phyloP scores from a whole-genome alignment of 768 basidiomycete species.

The Dictyophora rubrovolvata region DNA sequence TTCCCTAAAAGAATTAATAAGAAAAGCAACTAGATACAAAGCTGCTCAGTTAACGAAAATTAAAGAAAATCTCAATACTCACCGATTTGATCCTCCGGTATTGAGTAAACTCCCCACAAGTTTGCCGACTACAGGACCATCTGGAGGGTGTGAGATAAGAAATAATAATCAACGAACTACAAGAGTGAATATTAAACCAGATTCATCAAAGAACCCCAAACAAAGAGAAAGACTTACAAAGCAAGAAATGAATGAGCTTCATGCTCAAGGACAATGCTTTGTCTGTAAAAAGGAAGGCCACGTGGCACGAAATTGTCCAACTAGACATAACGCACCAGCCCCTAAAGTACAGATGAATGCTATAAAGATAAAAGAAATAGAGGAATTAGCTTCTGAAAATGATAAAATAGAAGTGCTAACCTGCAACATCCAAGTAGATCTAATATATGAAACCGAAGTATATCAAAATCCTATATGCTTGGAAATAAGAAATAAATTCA shows the following conservation, averaged over 20 bases:
- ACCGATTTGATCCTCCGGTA: not conserved
- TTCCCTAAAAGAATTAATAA: not conserved
- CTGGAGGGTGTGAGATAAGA: not conserved
- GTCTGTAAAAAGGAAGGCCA: not conserved
- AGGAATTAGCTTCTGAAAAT: not conserved
- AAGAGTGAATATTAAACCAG: not conserved
- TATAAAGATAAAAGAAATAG: not conserved
- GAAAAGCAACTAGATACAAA: not conserved
- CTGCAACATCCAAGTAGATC: not conserved
- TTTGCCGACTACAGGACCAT: not conserved
- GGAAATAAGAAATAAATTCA: not conserved
- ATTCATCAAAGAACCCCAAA: not conserved
- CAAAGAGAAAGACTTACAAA: not conserved
- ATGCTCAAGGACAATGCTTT: not conserved
- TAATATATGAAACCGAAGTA: not conserved
- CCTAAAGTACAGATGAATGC: not conserved
- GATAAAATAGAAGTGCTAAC: not conserved
- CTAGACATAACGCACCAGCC: not conserved
- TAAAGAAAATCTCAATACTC: not conserved
- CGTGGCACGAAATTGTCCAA: not conserved
- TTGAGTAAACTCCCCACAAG: not conserved
- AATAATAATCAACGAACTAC: not conserved
- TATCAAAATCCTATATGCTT: not conserved
- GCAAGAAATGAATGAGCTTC: not conserved
- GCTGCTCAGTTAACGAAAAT: not conserved